A percentile compares a stretch with the other conserved stretches of the same genome.
Evolutionary conservation across 2,329 filamentous ascomycete species (phyloP).

Genomic region (Fusarium sp.): DNA sequence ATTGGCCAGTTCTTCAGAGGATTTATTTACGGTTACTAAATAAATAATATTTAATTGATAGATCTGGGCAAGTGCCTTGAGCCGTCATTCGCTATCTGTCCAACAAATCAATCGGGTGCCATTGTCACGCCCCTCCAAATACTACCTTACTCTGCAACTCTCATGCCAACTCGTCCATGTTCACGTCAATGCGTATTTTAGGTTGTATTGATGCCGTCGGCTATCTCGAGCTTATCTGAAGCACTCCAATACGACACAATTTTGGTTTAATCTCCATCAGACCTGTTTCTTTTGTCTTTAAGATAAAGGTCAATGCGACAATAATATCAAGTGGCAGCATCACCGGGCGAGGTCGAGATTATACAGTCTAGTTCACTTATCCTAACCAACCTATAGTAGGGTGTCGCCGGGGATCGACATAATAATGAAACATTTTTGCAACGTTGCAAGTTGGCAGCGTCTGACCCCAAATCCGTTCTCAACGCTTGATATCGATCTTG

Average conservation of each 20-base stretch:
- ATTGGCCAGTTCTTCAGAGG: too few species aligned
- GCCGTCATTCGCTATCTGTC: background rate
- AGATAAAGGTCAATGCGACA: background rate
- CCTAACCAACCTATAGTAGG: background rate
- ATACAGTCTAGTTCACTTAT: background rate
- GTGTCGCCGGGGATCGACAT: background rate
- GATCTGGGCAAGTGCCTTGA: background rate
- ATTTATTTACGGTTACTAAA: fast-evolving
- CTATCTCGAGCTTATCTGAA: background rate
- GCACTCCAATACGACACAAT: background rate
- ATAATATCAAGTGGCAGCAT: background rate
- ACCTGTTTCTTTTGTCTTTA: background rate
- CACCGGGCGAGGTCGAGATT: background rate
- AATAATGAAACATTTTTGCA: slow-evolving; percentile 9
- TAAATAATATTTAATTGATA: fast-evolving
- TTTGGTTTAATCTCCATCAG: background rate
- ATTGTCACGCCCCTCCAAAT: slow-evolving; percentile 15
- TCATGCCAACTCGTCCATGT: background rate
- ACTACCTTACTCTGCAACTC: slow-evolving; percentile 10
- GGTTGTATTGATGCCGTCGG: background rate
- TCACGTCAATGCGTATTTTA: background rate
- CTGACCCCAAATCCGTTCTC: background rate
- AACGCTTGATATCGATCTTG: background rate
- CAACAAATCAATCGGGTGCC: background rate
- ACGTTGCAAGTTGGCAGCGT: slow-evolving; percentile 7